A percentile compares a stretch with the other conserved stretches of the same genome.
Conservation (phyloP, 495 filamentous ascomycete species). For the Talaromyces proteolyticus region DNA sequence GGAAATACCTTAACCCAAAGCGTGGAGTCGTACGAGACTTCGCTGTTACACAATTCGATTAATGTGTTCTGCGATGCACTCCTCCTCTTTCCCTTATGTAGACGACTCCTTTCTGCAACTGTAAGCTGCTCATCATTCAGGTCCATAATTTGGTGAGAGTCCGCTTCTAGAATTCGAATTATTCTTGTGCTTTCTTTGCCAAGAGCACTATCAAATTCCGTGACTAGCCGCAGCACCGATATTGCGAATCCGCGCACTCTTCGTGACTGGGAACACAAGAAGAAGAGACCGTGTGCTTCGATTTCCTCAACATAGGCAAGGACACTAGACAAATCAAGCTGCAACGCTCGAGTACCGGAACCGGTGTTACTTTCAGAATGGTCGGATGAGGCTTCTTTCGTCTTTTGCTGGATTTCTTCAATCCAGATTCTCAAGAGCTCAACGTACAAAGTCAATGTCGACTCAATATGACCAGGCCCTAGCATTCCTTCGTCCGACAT, state of each 20-base stretch:
- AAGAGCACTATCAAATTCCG: slow-evolving; percentile 87
- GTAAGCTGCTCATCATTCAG: slow-evolving; percentile 90
- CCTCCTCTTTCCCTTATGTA: slow-evolving; percentile 85
- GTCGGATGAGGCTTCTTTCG: slow-evolving; percentile 63
- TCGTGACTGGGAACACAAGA: slow-evolving; percentile 91
- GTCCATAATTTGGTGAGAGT: slow-evolving; percentile 81
- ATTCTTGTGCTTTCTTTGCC: slow-evolving; percentile 74
- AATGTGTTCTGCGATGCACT: slow-evolving; percentile 79
- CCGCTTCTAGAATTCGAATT: slow-evolving; percentile 87
- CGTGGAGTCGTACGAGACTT: slow-evolving; percentile 88
- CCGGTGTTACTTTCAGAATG: slow-evolving; percentile 48
- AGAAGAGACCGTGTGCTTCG: slow-evolving; percentile 96
- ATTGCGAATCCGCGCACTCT: slow-evolving; percentile 86
- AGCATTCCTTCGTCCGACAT: slow-evolving; percentile 98
- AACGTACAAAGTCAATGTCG: slow-evolving; percentile 85
- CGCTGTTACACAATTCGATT: slow-evolving; percentile 92
- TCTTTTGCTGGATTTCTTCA: slow-evolving; percentile 87
- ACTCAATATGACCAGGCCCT: slow-evolving; percentile 91
- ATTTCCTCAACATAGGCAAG: slow-evolving; percentile 94
- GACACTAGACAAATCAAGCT: slow-evolving; percentile 80
- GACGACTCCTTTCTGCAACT: slow-evolving; percentile 83
- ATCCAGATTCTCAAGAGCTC: slow-evolving; percentile 95
- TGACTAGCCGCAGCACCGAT: slow-evolving; percentile 84
- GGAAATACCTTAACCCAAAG: slow-evolving; percentile 98
- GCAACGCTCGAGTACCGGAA: slow-evolving; percentile 54